phyloP scores from a whole-genome alignment of 495 filamentous ascomycete species.

The Podospora tetraspora region DNA sequence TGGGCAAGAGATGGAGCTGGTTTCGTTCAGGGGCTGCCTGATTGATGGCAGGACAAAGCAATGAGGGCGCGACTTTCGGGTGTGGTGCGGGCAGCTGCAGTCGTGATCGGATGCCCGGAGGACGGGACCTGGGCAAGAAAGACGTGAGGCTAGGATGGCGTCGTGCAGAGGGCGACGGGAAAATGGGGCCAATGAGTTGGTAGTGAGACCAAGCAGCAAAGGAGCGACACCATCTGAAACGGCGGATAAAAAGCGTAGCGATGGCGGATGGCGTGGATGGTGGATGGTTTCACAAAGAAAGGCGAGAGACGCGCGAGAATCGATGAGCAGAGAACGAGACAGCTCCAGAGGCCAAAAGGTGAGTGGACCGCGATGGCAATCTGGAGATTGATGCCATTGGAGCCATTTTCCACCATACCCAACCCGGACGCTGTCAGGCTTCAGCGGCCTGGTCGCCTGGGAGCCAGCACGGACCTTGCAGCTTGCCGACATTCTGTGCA shows the following conservation, averaged over 20 bases:
- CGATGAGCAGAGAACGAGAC: background rate
- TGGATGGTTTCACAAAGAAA: background rate
- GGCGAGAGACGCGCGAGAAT: background rate
- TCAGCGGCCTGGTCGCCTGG: background rate
- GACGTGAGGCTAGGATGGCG: background rate
- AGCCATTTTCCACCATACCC: background rate
- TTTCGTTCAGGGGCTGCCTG: background rate
- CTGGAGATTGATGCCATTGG: conserved; percentile 7
- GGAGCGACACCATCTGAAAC: conserved; percentile 14
- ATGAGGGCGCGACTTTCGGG: background rate
- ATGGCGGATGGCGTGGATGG: background rate
- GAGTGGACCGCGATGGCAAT: conserved; percentile 3
- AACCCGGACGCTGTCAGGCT: background rate
- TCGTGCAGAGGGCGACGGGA: background rate
- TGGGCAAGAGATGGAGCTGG: background rate
- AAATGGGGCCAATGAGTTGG: background rate
- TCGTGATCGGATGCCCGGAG: background rate
- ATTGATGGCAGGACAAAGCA: background rate
- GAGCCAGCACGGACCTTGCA: background rate
- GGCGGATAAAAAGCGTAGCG: conserved; percentile 10
- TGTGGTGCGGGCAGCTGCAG: background rate
- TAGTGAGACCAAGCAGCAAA: conserved; percentile 4
- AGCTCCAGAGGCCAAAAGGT: background rate
- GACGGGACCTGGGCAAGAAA: background rate
- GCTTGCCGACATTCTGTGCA: background rate